Evolutionary conservation across 2,329 filamentous ascomycete genomes (phyloP), one percentile per base, ranked within the genome.

Genomic region (Aphanocladium album): DNA sequence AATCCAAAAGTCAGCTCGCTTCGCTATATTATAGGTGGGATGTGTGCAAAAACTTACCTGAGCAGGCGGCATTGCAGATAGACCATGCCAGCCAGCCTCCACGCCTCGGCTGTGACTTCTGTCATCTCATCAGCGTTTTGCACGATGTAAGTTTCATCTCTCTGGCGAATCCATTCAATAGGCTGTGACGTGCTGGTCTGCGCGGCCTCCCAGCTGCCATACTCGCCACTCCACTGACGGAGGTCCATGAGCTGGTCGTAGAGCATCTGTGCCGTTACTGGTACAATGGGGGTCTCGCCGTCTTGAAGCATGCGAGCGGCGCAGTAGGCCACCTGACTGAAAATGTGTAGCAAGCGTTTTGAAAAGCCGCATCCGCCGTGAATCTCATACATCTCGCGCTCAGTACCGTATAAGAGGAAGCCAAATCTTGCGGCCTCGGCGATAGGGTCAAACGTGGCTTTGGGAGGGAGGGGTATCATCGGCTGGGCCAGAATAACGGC

Each of bases 311-410:
- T 54, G 12, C 71, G 68, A 5, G 74, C 69, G 21, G 74, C 68
- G 39, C 73, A 69, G 57, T 73, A 73, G 5, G 75, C 76, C 35
- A 77, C 71, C 49, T 75, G 73, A 45, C 72, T 72, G 46, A 77
- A 67, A 12, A 66, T 67, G 51, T 76, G 70, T 23, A 77, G 67
- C 4, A 77, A 65, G 45, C 71, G 73, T 56, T 74, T 76, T 0
- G 75, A 77, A 60, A 77, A 77, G 11, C 75, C 75, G 51, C 75
- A 77, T 0, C 73, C 75, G 9, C 75, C 75, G 50, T 77, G 75
- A 4, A 77, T 74, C 56, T 76, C 68, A 37, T 69, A 71, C 63
- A 72, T 70, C 12, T 76, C 72, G 19, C 60, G 63, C 37, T 70
- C 66, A 0, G 69, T 70, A 3, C 74, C 75, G 46, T 77, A 75